Base-by-base conservation (phyloP, 345 rosid genomes). In the Sonneratia caseolaris region DNA sequence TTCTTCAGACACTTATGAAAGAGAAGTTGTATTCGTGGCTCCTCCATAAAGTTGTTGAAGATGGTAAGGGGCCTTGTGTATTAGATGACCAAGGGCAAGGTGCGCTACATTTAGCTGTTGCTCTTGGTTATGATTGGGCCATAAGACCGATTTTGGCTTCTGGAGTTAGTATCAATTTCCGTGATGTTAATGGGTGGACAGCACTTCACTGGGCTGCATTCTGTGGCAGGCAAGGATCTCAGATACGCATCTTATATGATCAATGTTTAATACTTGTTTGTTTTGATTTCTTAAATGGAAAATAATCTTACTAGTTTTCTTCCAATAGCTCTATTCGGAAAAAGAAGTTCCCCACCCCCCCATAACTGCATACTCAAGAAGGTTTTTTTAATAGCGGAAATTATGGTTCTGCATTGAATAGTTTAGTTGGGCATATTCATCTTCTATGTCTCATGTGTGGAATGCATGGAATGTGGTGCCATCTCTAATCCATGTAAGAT, bases 141-240 rank as follows among this genome's bases (percentile, higher is more conserved):
- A 75, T 91, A 59, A 84, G 81, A 66, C 96, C 98, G 48, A 88
- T 79, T 70, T 71, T 88, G 22, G 78, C 84, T 73, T 86, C 92
- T 42, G 97, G 97, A 70, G 90, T 93, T 71, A 87, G 86, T 75
- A 84, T 91, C 79, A 88, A 91, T 81, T 93, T 93, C 78, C 92
- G 97, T 38, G 98, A 93, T 76, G 82, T 77, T 21, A 87, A 83
- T 83, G 98, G 98, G 38, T 91, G 98, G 97, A 91, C 98, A 79
- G 96, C 96, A 18, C 92, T 93, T 76, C 98, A 93, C 71, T 93
- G 98, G 98, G 94, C 98, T 70, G 97, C 96, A 70, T 91, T 70
- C 79, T 82, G 76, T 77, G 96, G 98, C 83, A 93, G 98, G 98
- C 76, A 81, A 84, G 90, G 36, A 69, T 69, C 70, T 79, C 22